Percentiles rank a stretch among this genome's conserved stretches.
Evolutionary conservation across 2,329 filamentous ascomycete genomes (phyloP).

Genomic region (Neonectria faginata): DNA sequence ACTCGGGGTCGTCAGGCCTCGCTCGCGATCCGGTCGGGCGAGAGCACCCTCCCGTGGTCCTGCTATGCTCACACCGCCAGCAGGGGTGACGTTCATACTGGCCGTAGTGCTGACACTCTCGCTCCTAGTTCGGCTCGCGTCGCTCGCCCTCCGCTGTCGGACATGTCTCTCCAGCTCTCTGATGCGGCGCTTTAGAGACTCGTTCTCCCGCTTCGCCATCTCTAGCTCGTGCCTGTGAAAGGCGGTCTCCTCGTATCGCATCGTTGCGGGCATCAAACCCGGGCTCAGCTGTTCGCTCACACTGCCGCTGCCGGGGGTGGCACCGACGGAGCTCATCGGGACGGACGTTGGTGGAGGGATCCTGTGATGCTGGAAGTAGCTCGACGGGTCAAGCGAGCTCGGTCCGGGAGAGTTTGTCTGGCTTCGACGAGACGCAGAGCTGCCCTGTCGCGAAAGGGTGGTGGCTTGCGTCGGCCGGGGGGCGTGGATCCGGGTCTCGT

Average conservation of each 20-base stretch:
- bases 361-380: constrained; percentile 62
- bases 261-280: constrained; percentile 66
- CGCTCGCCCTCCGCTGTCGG: constrained; percentile 61
- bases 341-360: constrained; percentile 52
- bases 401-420: constrained; percentile 62
- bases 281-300: constrained; percentile 61
- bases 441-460: constrained; percentile 66
- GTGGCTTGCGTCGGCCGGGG: constrained; percentile 59
- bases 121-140: constrained; percentile 60
- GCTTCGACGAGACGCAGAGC: constrained; percentile 65
- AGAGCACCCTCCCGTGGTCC: constrained; percentile 56
- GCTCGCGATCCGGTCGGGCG: constrained; percentile 51
- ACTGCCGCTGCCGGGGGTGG: constrained; percentile 54
- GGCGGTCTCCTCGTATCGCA: constrained; percentile 72
- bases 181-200: constrained; percentile 69
- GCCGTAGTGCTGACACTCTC: constrained; percentile 66
- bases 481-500: constrained; percentile 57
- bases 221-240: constrained; percentile 72
- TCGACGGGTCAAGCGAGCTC: constrained; percentile 58
- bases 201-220: constrained; percentile 72
- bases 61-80: constrained; percentile 58
- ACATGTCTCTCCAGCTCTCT: constrained; percentile 71
- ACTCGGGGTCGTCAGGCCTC: constrained; percentile 57
- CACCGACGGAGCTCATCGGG: constrained; percentile 53
- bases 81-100: constrained; percentile 57